A percentile compares a stretch with the other conserved stretches of the same genome.
phyloP scores from a whole-genome alignment of 169 alveolate genomes.

The Plasmodium ovale region DNA sequence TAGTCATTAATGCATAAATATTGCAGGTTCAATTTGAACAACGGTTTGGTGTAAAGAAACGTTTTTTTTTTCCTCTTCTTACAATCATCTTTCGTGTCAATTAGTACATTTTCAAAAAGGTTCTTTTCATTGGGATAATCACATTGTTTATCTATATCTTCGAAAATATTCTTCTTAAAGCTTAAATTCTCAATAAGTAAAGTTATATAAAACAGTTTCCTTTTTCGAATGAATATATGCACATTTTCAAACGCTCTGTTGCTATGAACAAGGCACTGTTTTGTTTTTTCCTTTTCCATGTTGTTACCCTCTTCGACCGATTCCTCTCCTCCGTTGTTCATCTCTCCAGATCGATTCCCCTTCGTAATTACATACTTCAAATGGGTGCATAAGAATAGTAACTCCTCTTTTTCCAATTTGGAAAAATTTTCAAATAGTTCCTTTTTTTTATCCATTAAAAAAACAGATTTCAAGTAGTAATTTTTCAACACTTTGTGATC shows the following conservation, averaged over 20 bases:
- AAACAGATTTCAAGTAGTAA: constrained; percentile 72
- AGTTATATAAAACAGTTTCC: constrained; percentile 47
- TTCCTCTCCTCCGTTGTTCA: not conserved
- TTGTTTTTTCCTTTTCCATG: not conserved
- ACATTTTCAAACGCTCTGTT: not conserved
- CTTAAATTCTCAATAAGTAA: constrained; percentile 66
- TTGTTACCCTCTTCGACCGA: not conserved
- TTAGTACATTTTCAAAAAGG: constrained; percentile 59
- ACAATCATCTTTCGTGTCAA: constrained; percentile 63
- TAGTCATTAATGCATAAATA: constrained; percentile 93
- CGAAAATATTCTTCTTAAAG: constrained; percentile 60
- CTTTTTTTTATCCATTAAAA: constrained; percentile 67
- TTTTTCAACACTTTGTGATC: constrained; percentile 41
- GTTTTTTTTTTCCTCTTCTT: constrained; percentile 37
- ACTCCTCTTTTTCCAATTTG: constrained; percentile 33
- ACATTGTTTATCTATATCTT: constrained; percentile 68
- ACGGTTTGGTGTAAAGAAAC: constrained; percentile 78
- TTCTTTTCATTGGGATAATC: constrained; percentile 76
- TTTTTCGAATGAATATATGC: constrained; percentile 15
- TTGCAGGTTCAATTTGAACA: constrained; percentile 92
- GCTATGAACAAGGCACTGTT: not conserved
- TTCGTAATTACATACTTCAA: constrained; percentile 25
- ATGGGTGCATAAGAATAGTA: constrained; percentile 44
- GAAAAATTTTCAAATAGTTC: constrained; percentile 35
- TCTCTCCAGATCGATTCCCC: not conserved